Evolutionary conservation across 768 basidiomycete species (phyloP).

Genomic region (Tricholoma terreum): DNA sequence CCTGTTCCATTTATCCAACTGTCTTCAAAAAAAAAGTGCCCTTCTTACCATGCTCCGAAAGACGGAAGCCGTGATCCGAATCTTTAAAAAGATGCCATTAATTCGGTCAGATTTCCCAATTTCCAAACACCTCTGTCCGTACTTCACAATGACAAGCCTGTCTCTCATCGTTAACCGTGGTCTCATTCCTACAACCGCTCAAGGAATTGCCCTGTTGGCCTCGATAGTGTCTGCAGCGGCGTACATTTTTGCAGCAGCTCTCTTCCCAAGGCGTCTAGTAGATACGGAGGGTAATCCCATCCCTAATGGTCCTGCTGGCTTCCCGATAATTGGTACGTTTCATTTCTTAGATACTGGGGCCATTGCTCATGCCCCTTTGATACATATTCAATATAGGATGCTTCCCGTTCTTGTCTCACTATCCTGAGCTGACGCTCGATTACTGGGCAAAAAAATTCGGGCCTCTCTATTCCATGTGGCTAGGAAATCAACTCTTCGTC

Average conservation of each 20-base stretch:
- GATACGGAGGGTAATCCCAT: slow-evolving; percentile 18
- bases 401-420: slow-evolving; percentile 38
- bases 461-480: slow-evolving; percentile 41
- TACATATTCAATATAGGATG: no score
- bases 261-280: slow-evolving; percentile 8
- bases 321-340: slow-evolving; percentile 20
- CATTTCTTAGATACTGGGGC: no score
- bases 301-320: slow-evolving; percentile 20
- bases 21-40: no score
- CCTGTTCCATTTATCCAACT: no score
- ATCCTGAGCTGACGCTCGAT: slow-evolving; percentile 41
- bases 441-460: slow-evolving; percentile 43
- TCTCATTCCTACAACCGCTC: slow-evolving; percentile 12
- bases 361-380: no score
- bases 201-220: slow-evolving; percentile 19
- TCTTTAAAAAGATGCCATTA: neutral
- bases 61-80: no score
- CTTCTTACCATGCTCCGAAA: no score
- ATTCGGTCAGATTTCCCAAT: neutral
- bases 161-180: slow-evolving; percentile 14
- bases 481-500: slow-evolving; percentile 47
- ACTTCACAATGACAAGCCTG: neutral
- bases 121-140: neutral
- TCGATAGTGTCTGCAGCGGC: slow-evolving; percentile 23
- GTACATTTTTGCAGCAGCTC: slow-evolving; percentile 14